phyloP scores from a whole-genome alignment of 176 grass and related monocot genomes.

The Pontederia paniculata region DNA sequence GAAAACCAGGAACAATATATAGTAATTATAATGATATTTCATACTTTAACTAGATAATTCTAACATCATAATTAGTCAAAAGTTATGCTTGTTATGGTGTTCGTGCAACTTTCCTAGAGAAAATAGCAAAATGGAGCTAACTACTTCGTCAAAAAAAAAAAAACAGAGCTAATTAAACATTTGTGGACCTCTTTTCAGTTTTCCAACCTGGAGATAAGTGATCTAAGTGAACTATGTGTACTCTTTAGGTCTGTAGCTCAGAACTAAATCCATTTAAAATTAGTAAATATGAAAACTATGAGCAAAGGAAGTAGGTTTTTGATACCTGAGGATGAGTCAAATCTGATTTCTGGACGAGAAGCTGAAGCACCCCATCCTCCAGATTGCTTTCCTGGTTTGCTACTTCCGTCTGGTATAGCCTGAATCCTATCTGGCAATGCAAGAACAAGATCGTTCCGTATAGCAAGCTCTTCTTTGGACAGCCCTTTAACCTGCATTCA shows the following conservation, averaged over 20 bases:
- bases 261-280: not conserved
- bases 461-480: conserved; percentile 68
- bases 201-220: too few relatives aligned
- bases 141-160: too few relatives aligned
- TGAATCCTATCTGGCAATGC: conserved; percentile 87
- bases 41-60: too few relatives aligned
- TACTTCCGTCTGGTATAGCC: conserved; percentile 81
- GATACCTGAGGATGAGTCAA: conserved; percentile 66
- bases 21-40: too few relatives aligned
- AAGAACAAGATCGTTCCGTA: conserved; percentile 57
- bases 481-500: conserved; percentile 77
- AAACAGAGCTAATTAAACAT: too few relatives aligned
- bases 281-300: not conserved
- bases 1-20: too few relatives aligned
- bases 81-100: too few relatives aligned
- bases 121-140: too few relatives aligned
- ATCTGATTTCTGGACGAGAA: conserved; percentile 56
- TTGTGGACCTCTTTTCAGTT: too few relatives aligned
- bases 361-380: conserved; percentile 72
- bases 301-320: not conserved
- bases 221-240: too few relatives aligned
- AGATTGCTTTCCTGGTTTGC: conserved; percentile 52
- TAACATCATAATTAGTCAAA: too few relatives aligned
- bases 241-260: not conserved
- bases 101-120: too few relatives aligned